phyloP scores from a whole-genome alignment of 202 grass and related monocot genomes.

The Musa balbisiana region DNA sequence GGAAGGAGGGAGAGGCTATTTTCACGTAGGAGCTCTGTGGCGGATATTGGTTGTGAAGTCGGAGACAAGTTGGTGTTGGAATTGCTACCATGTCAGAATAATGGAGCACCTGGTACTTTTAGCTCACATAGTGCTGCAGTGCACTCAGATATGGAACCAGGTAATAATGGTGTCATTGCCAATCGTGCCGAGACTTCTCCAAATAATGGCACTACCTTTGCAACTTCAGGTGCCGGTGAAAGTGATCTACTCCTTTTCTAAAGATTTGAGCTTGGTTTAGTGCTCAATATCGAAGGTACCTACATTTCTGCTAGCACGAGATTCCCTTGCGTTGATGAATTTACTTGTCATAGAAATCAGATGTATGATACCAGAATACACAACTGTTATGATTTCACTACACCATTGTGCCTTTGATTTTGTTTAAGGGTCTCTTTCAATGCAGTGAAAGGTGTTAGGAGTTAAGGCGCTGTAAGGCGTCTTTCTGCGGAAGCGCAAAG shows the following conservation, averaged over 20 bases:
- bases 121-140: conserved; percentile 34
- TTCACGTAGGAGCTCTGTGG: conserved; percentile 57
- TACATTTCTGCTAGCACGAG: background rate
- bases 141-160: conserved; percentile 23
- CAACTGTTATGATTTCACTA: background rate
- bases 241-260: background rate
- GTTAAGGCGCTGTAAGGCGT: too few species aligned
- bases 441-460: too few species aligned
- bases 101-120: conserved; percentile 56
- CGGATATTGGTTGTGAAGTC: conserved; percentile 90
- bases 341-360: background rate
- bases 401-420: too few species aligned
- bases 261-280: background rate
- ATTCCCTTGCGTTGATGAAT: background rate
- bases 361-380: background rate
- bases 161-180: conserved; percentile 29
- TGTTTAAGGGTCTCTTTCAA: too few species aligned
- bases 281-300: background rate
- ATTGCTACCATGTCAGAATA: conserved; percentile 82
- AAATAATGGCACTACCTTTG: conserved; percentile 35
- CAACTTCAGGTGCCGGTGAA: conserved; percentile 44
- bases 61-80: conserved; percentile 87
- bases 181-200: conserved; percentile 23
- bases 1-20: conserved; percentile 93
- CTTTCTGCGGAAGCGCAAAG: accelerated